Conservation (phyloP, 768 basidiomycete genomes). For the Trametes cinnabarina region DNA sequence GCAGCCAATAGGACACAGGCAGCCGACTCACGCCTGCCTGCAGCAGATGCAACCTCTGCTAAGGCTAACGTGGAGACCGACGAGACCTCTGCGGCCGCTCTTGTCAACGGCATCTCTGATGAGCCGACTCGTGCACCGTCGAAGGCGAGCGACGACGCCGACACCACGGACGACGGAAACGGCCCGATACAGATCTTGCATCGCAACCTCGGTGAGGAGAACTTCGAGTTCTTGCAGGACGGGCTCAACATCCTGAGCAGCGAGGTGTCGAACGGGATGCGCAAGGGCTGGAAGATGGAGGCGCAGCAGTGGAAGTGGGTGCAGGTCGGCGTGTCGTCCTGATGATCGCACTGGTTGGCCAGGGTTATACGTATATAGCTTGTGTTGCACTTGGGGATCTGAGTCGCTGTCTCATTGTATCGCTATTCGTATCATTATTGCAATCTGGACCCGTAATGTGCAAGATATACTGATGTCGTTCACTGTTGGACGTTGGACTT, state of each 20-base stretch:
- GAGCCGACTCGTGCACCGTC: neutral
- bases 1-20: neutral
- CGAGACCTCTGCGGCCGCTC: neutral
- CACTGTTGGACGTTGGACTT: too few species aligned
- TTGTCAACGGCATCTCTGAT: neutral
- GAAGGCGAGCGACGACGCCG: conserved; percentile 5
- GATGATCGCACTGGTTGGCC: neutral
- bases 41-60: too few species aligned
- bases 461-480: neutral
- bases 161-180: neutral
- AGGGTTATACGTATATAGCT: neutral
- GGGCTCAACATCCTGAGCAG: conserved; percentile 29
- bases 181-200: conserved; percentile 24
- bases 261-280: conserved; percentile 23
- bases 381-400: neutral
- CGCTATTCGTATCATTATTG: conserved; percentile 14
- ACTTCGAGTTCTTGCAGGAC: conserved; percentile 29
- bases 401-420: conserved; percentile 7
- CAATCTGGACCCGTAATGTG: neutral
- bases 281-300: conserved; percentile 34
- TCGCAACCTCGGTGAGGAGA: conserved; percentile 23
- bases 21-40: too few species aligned
- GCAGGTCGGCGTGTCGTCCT: conserved; percentile 16
- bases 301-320: conserved; percentile 32
- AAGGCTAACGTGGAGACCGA: too few species aligned